Base-by-base conservation (phyloP, 2,329 filamentous ascomycete species). In the Pseudocercospora cruenta region DNA sequence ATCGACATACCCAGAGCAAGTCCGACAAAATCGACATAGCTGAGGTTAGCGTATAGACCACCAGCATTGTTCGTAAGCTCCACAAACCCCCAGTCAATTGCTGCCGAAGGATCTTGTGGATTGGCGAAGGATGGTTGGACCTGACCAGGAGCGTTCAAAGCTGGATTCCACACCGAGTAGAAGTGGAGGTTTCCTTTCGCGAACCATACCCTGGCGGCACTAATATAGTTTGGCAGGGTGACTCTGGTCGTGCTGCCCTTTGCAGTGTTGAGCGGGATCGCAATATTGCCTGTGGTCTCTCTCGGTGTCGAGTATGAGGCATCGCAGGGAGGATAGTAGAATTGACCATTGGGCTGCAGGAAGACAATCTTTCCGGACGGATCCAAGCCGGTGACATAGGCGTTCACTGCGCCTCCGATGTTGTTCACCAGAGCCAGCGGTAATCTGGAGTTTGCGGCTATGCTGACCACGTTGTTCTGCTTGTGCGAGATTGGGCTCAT, bases 1-100 rank as follows among this genome's bases (percentile, higher is more conserved):
- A 90, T 82, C 47, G 84, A 82, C 67, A 89, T 82, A 39, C 83
- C 82, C 14, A 87, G 79, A 0, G 82, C 76, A 24, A 87, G 77
- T 10, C 85, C 74, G 49, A 76, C 63, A 55, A 73, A 73, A 62
- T 76, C 69, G 43, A 73, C 74, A 55, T 75, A 75, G 55, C 67
- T 73, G 60, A 76, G 71, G 66, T 83, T 82, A 33, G 80, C 81
- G 60, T 81, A 83, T 16, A 83, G 72, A 63, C 82, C 80, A 22
- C 66, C 70, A 58, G 59, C 45, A 24, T 84, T 83, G 65, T 81
- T 81, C 12, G 80, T 82, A 65, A 82, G 79, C 58, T 82, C 81
- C 61, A 75, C 75, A 65, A 82, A 82, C 3, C 76, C 76, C 80
- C 80, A 82, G 59, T 75, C 74, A 57, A 79, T 71, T 61, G 79